Percentiles rank a stretch among this genome's conserved stretches.
These are phyloP conservation scores for Malassezia arunalokei DNA, from an alignment of 1,284 basidiomycete species.

Conservation along the genomic window DNA sequence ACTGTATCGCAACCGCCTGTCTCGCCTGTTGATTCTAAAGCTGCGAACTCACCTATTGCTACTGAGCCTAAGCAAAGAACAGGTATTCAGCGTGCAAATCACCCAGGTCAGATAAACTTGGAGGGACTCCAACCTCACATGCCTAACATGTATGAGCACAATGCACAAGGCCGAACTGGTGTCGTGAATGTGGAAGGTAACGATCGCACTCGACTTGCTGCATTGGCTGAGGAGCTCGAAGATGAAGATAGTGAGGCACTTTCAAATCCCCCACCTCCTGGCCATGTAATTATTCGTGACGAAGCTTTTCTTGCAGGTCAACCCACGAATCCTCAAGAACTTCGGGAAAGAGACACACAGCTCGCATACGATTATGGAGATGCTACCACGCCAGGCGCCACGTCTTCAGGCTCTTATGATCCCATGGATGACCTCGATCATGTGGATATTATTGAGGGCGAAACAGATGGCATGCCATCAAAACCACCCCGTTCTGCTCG, in stretches of 20 bases:
- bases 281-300: conserved; percentile 13
- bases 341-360: neutral
- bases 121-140: conserved; percentile 19
- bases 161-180: neutral
- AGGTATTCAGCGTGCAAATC: conserved; percentile 23
- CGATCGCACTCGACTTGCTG: conserved; percentile 1
- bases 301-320: conserved; percentile 29
- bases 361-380: neutral
- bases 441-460: conserved; percentile 39
- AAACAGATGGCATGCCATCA: conserved; percentile 41
- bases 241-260: conserved; percentile 1
- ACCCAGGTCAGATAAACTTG: conserved; percentile 38
- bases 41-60: neutral
- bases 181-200: conserved; percentile 7
- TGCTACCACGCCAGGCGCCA: conserved; percentile 3
- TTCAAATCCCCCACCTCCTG: neutral
- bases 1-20: conserved; percentile 1
- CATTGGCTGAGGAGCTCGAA: conserved; percentile 10
- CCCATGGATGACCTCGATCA: conserved; percentile 38
- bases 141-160: conserved; percentile 4
- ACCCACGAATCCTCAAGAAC: conserved; percentile 8
- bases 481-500: conserved; percentile 4
- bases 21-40: neutral
- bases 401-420: conserved; percentile 35
- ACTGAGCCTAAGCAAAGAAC: neutral